Evolutionary conservation across 805 yeast species (phyloP).

Genomic region (Suhomyces sp.): DNA sequence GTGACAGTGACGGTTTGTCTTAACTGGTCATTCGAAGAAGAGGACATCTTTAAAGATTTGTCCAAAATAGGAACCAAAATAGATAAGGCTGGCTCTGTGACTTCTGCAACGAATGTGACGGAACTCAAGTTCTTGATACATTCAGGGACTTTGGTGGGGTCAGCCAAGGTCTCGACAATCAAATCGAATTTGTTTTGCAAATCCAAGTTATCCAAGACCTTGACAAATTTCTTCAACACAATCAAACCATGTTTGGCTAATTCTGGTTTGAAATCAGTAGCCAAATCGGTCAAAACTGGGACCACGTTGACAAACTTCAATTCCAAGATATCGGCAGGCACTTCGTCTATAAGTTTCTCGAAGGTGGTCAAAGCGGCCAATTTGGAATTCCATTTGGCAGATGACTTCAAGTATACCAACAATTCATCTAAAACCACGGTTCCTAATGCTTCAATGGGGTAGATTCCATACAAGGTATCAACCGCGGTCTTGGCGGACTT

Average conservation of each 20-base stretch:
- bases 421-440: conserved; percentile 65
- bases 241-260: conserved; percentile 80
- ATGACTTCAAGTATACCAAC: conserved; percentile 62
- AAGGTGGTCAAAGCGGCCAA: conserved; percentile 71
- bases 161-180: conserved; percentile 85
- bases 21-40: conserved; percentile 92
- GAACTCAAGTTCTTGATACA: conserved; percentile 88
- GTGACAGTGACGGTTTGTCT: conserved; percentile 96
- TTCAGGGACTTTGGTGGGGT: conserved; percentile 83
- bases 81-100: conserved; percentile 92
- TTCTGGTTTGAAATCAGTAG: conserved; percentile 97
- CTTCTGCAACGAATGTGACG: conserved; percentile 97
- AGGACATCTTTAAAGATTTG: conserved; percentile 81
- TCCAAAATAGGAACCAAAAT: conserved; percentile 88
- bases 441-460: conserved; percentile 76
- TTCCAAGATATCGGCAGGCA: conserved; percentile 84
- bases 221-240: conserved; percentile 68
- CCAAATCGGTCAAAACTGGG: conserved; percentile 82
- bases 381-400: conserved; percentile 94
- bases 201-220: conserved; percentile 89
- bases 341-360: conserved; percentile 73
- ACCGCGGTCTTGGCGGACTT: conserved; percentile 82
- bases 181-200: conserved; percentile 77
- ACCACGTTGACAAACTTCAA: conserved; percentile 72
- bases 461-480: conserved; percentile 66